phyloP scores from a whole-genome alignment of 176 grass and related monocot genomes.

The Dactylis glomerata region DNA sequence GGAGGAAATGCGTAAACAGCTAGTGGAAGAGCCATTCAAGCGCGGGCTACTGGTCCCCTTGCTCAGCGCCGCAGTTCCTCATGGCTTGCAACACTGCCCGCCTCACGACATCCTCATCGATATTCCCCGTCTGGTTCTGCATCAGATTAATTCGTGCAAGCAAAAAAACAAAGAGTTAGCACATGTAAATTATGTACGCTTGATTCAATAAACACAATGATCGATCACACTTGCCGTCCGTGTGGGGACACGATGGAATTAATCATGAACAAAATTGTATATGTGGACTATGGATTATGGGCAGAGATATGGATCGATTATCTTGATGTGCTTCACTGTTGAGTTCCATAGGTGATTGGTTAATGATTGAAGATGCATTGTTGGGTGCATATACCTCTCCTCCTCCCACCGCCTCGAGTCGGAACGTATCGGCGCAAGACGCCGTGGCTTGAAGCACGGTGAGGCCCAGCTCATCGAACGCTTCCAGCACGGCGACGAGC shows the following conservation, averaged over 20 bases:
- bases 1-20: neutral
- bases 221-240: neutral
- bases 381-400: constrained; percentile 31
- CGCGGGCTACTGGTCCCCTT: neutral
- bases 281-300: neutral
- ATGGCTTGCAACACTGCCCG: constrained; percentile 78
- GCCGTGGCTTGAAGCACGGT: constrained; percentile 73
- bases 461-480: constrained; percentile 86
- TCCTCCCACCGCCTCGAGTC: constrained; percentile 67
- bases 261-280: neutral
- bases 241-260: neutral
- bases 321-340: neutral
- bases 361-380: neutral
- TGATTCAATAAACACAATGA: neutral
- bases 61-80: constrained; percentile 34
- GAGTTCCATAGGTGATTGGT: neutral
- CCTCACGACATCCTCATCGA: constrained; percentile 64
- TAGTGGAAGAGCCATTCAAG: neutral
- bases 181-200: neutral
- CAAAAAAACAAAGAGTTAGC: constrained; percentile 16
- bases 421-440: constrained; percentile 75
- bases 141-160: neutral
- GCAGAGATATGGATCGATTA: neutral
- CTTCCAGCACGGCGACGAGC: constrained; percentile 69
- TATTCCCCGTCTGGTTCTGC: constrained; percentile 37